Base-by-base conservation (phyloP, 768 basidiomycete genomes). In the Tricholoma flavovirens region DNA sequence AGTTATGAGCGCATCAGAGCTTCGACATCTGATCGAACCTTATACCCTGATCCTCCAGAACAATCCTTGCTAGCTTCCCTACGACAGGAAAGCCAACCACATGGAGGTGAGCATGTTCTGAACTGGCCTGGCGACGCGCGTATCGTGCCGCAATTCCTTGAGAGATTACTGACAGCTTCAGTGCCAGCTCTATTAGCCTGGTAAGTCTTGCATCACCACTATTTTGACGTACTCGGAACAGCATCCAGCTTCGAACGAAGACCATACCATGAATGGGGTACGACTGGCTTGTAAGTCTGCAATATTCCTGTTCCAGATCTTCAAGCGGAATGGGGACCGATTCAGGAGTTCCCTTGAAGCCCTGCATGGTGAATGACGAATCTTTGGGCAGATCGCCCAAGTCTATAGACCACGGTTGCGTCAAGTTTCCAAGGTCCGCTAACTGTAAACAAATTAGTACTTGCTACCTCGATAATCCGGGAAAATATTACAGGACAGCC, bases 81-180 rank as follows among this genome's bases (percentile, higher is more conserved):
- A 89, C 71, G 21, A 83, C 58, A 12, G 81, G 84, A 69, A 90
- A 90, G 8, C 75, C 64, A 21, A 61, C 55, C 0, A 62, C 68
- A 56, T 81, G 72, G 7, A 73, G 54, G 42, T 68, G 73, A 6
- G 93, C 93, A 42, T 75, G 73, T 68, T 93, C 92, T 0, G 93
- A 95, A 66, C 90, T 94, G 3, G 93, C 93, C 69, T 97, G 93
- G 17, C 90, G 83, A 22, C 87, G 78, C 1, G 92, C 91, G 52
- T 82, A 83, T 43, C 93, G 82, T 29, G 93, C 93, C 1, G 93
- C 90, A 59, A 97, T 93, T 3, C 93, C 93, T 71, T 97, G 93
- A 1, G 83, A 74, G 61, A 97, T 95, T 56, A 96, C 79, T 0
- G 90, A 79, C 22, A 89, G 70, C 89, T 89, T 26, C 50, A 35